A percentile compares a stretch with the other conserved stretches of the same genome.
phyloP scores from a whole-genome alignment of 2,329 filamentous ascomycete genomes.

The Phialophora chinensis region DNA sequence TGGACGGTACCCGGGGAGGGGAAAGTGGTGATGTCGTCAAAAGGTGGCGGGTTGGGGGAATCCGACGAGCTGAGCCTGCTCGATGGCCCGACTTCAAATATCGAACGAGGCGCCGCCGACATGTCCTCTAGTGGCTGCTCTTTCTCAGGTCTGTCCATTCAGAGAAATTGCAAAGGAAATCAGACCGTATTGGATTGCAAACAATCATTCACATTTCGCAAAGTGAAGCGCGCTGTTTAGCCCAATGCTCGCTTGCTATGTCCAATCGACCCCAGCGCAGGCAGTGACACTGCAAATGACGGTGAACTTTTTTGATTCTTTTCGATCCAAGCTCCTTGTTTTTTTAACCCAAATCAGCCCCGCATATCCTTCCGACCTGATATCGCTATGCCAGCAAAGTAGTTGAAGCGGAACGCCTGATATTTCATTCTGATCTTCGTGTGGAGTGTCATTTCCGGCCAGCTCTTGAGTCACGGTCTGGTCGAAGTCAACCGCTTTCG shows the following conservation, averaged over 20 bases:
- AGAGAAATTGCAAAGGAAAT: background rate
- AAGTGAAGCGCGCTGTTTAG: background rate
- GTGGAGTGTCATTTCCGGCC: background rate
- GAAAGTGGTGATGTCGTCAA: background rate
- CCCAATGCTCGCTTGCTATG: background rate
- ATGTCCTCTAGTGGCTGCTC: background rate
- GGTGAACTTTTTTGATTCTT: background rate
- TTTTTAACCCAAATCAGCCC: background rate
- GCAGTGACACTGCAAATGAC: background rate
- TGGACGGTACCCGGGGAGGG: background rate
- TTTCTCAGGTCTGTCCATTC: background rate
- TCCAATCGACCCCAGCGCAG: background rate
- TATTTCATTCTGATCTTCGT: background rate
- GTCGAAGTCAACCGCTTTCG: background rate
- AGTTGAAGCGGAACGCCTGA: background rate
- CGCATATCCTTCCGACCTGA: background rate
- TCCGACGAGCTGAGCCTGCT: no score
- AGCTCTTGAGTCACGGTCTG: background rate
- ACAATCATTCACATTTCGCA: background rate
- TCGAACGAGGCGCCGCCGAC: background rate
- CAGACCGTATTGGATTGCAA: background rate
- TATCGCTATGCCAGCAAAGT: background rate
- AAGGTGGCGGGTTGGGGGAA: background rate
- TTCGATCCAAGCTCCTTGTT: background rate
- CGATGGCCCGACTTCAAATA: background rate